Conservation (phyloP, 176 grass and related monocot genomes). For the Typha latifolia region DNA sequence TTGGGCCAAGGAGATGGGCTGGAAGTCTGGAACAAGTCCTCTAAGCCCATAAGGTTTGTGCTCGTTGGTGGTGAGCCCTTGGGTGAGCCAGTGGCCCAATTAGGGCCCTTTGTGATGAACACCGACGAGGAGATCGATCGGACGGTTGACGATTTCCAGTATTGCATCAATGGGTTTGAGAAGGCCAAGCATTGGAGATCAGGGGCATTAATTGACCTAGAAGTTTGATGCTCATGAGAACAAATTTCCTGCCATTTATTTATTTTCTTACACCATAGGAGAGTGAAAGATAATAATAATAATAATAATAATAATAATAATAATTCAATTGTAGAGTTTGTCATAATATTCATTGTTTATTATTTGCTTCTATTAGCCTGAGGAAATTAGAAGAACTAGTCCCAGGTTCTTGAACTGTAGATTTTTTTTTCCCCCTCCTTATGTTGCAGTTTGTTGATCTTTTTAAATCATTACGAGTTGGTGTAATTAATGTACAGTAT, state of each 20-base stretch:
- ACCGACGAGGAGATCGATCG: constrained; percentile 96
- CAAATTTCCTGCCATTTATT: background rate
- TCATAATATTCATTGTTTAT: too few relatives aligned
- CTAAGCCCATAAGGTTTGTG: constrained; percentile 50
- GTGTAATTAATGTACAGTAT: too few relatives aligned
- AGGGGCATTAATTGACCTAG: constrained; percentile 28
- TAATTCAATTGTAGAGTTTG: too few relatives aligned
- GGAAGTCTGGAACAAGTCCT: constrained; percentile 59
- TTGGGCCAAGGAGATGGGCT: constrained; percentile 58
- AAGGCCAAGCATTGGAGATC: constrained; percentile 89
- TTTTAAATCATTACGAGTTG: too few relatives aligned
- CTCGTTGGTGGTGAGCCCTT: constrained; percentile 75
- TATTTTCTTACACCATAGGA: too few relatives aligned
- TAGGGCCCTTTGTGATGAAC: constrained; percentile 98
- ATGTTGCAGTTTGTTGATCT: too few relatives aligned
- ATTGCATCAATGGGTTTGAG: constrained; percentile 72
- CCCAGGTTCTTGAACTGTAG: too few relatives aligned
- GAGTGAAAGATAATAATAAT: too few relatives aligned
- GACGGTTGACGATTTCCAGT: constrained; percentile 81
- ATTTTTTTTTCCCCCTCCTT: too few relatives aligned
- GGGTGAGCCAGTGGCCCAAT: constrained; percentile 75
- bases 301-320: too few relatives aligned
- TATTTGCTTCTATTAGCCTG: too few relatives aligned
- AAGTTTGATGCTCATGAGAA: background rate
- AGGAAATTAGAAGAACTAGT: too few relatives aligned